These are phyloP conservation scores for Neurospora sp. DNA, from an alignment of 2,329 filamentous ascomycete genomes.

Conservation along the genomic window DNA sequence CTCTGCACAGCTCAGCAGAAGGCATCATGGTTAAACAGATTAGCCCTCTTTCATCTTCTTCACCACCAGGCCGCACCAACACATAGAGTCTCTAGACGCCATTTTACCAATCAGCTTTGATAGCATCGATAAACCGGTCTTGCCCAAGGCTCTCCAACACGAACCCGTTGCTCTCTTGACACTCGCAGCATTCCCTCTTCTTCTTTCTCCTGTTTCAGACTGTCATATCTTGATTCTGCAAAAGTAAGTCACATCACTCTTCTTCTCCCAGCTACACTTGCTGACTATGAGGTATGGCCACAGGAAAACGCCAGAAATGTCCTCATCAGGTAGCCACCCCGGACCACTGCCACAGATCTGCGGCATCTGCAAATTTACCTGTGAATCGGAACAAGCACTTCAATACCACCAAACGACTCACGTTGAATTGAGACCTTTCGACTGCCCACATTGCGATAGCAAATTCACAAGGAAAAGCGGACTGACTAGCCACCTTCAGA, in stretches of 20 bases:
- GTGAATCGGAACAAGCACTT: neutral
- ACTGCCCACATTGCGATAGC: too few relatives aligned
- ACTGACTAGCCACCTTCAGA: neutral
- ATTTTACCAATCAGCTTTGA: neutral
- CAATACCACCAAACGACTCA: neutral
- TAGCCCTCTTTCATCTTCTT: neutral
- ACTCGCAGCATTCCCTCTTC: neutral
- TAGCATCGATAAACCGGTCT: neutral
- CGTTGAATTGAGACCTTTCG: too few relatives aligned
- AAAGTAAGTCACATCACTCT: neutral
- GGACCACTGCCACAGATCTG: neutral
- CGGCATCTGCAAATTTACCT: neutral
- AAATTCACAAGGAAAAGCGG: too few relatives aligned
- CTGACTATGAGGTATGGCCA: neutral
- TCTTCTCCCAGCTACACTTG: neutral
- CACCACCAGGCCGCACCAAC: neutral
- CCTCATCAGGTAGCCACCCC: neutral
- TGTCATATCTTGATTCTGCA: neutral
- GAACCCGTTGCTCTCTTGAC: neutral
- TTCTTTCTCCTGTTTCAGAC: neutral
- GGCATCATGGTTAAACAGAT: neutral
- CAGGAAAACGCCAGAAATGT: neutral
- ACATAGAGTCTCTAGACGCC: neutral
- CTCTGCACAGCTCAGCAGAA: neutral
- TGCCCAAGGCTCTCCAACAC: neutral